Base-by-base conservation (phyloP, 345 rosid species). In the Combretum micranthum region DNA sequence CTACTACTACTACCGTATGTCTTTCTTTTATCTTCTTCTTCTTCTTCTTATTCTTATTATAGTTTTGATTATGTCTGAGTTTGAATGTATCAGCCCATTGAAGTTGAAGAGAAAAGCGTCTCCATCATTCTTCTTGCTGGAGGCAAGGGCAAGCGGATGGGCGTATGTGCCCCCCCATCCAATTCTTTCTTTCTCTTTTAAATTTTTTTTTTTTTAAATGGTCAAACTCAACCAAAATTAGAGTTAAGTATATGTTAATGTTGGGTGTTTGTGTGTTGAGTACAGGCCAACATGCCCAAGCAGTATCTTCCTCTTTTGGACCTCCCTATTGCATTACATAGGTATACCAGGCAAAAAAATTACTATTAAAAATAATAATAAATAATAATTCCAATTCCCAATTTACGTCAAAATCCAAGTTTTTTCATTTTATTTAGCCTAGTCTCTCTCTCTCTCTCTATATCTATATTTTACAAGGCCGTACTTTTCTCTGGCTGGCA, bases 71-170 rank as follows among this genome's bases (percentile, higher is more conserved):
- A 32, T 32, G 10, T 32, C 1, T 32, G 10, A 5, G 39, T 7
- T 1, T 32, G 7, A 25, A 25, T 7, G n/a, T 4, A 32, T 32
- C 39, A 32, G 39, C 67, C 75, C 42, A 45, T n/a, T 9, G 42
- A 66, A 50, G 88, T 84, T 62, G 77, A 77, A 61, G 88, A 81
- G 69, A 80, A 77, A 20, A 82, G 93, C 44, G 96, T 88, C 14
- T 92, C 96, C 0, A 93, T 92, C 53, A 66, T 92, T 69, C 88
- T 92, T 54, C 68, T 92, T 73, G 93, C 98, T 26, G 96, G 98
- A 63, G 98, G 96, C 47, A 73, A 73, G 72, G 98, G 98, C 67
- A 92, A 84, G 77, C 68, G 98, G 71, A 92, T 92, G 95, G 93
- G 95, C 49, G 98, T 88, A 77, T 65, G 85, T 68, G 45, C 19